Conservation (phyloP, 2,329 filamentous ascomycete genomes). For the Colletotrichum acutatum region DNA sequence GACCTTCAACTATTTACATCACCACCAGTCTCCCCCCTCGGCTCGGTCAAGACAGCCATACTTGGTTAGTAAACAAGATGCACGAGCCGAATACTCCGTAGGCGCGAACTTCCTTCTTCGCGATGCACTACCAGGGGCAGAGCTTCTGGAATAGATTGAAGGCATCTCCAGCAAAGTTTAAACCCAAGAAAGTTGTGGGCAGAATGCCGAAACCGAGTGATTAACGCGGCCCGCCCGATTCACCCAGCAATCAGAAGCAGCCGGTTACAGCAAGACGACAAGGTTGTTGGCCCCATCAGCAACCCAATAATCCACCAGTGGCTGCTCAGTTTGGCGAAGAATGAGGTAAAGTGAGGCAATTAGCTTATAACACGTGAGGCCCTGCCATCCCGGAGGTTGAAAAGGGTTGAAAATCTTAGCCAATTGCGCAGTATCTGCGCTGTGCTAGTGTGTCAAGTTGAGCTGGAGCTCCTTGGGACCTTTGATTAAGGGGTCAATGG, state of each 20-base stretch:
- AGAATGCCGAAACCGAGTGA: not conserved
- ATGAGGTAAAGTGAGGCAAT: not conserved
- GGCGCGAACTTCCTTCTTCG: not conserved
- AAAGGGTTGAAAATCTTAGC: not conserved
- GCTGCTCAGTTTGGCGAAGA: not conserved
- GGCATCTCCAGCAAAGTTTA: slow-evolving; percentile 1
- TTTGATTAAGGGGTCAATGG: slow-evolving; percentile 27
- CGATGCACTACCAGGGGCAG: not conserved
- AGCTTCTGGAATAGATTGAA: slow-evolving; percentile 23
- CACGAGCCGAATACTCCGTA: not conserved
- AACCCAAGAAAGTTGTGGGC: not conserved
- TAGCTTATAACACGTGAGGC: slow-evolving; percentile 3
- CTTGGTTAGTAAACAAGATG: not conserved
- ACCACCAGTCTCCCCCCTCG: too few relatives aligned
- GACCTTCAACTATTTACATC: not conserved
- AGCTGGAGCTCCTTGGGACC: not conserved
- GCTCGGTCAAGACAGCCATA: not conserved
- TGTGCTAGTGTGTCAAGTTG: slow-evolving; percentile 20
- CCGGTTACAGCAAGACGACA: not conserved
- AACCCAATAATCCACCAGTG: slow-evolving; percentile 14
- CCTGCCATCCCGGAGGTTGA: slow-evolving; percentile 4
- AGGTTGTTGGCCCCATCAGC: not conserved
- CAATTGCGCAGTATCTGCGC: not conserved
- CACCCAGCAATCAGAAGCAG: slow-evolving; percentile 8
- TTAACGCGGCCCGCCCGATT: slow-evolving; percentile 4